Base-by-base conservation (phyloP, 495 filamentous ascomycete genomes). In the Corynascus novoguineensis region DNA sequence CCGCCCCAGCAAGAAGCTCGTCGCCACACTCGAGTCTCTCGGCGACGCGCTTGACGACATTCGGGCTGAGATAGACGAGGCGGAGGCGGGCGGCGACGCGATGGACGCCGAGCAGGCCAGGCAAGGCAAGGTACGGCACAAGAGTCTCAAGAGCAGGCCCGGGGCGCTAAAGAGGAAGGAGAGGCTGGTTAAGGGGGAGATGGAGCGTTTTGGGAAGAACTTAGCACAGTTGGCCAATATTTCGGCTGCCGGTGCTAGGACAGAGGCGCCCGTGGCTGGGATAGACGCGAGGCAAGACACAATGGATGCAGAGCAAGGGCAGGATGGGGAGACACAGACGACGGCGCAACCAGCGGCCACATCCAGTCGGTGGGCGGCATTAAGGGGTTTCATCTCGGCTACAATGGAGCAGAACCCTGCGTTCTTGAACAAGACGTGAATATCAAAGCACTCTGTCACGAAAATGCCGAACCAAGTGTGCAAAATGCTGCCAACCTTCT, bases 161-260 rank as follows among this genome's bases (percentile, higher is more conserved):
- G 92, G 92, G 0, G 89, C 89, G 14, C 75, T 89, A 75, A 95
- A 90, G 79, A 78, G 82, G 61, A 91, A 86, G 73, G 89, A 90
- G 69, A 83, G 81, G 68, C 38, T 96, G 27, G 86, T 95, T 50
- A 81, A 74, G 69, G 70, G 76, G 60, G 92, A 97, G 78, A 83
- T 86, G 67, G 83, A 89, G 70, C 76, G 92, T 56, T 96, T 96
- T 65, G 83, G 80, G 55, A 80, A 75, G 71, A 96, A 91, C 70
- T 73, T 97, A 78, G 90, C 87, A 37, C 77, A 83, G 71, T 62
- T 81, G 56, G 78, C 83, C 58, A 38, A 68, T 44, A 37, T 51
- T 29, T 44, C 57, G 15, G 14, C 48, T 3, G 27, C 28, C 9
- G 5, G 53, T 21, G 17, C 19, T 5, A 17, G n/a, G 2, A 1